A percentile compares a stretch with the other conserved stretches of the same genome.
phyloP scores from a whole-genome alignment of 2,329 filamentous ascomycete genomes.

The Claviceps maximensis region DNA sequence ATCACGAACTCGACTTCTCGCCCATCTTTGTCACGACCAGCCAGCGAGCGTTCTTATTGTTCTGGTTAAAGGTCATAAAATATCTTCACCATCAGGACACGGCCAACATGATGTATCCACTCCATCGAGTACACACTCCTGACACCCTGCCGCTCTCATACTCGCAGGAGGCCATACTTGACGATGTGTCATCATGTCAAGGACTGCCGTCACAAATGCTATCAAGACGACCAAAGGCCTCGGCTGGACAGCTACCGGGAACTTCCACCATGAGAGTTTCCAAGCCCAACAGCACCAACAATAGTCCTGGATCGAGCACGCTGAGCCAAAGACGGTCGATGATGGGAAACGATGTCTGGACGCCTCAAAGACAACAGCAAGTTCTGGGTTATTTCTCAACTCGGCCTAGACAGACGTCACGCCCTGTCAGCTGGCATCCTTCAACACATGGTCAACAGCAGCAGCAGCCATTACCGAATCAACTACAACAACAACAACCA shows the following conservation, averaged over 20 bases:
- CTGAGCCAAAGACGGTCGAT: slow-evolving; percentile 42
- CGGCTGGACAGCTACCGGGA: slow-evolving; percentile 33
- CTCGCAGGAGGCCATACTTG: slow-evolving; percentile 29
- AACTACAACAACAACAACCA: slow-evolving; percentile 4
- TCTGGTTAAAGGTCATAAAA: background rate
- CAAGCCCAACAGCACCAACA: slow-evolving; percentile 56
- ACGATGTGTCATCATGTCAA: slow-evolving; percentile 42
- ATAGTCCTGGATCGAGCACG: slow-evolving; percentile 46
- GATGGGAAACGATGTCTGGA: slow-evolving; percentile 32
- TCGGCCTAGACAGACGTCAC: slow-evolving; percentile 8
- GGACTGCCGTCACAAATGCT: slow-evolving; percentile 32
- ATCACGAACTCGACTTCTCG: background rate
- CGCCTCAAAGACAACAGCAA: slow-evolving; percentile 33
- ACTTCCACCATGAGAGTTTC: slow-evolving; percentile 42
- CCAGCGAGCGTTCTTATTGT: background rate
- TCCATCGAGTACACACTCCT: slow-evolving; percentile 14
- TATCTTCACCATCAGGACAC: too few relatives aligned
- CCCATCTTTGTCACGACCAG: too few relatives aligned
- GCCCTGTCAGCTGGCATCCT: slow-evolving; percentile 58
- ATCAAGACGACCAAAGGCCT: slow-evolving; percentile 34
- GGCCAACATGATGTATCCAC: slow-evolving; percentile 18
- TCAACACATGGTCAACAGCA: slow-evolving; percentile 34
- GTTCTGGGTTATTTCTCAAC: slow-evolving; percentile 23
- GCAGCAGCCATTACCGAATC: slow-evolving; percentile 6
- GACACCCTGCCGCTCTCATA: slow-evolving; percentile 15